Percentiles rank a stretch among this genome's conserved stretches.
phyloP scores from a whole-genome alignment of 2,329 filamentous ascomycete species.

The Hansfordia pulvinata region DNA sequence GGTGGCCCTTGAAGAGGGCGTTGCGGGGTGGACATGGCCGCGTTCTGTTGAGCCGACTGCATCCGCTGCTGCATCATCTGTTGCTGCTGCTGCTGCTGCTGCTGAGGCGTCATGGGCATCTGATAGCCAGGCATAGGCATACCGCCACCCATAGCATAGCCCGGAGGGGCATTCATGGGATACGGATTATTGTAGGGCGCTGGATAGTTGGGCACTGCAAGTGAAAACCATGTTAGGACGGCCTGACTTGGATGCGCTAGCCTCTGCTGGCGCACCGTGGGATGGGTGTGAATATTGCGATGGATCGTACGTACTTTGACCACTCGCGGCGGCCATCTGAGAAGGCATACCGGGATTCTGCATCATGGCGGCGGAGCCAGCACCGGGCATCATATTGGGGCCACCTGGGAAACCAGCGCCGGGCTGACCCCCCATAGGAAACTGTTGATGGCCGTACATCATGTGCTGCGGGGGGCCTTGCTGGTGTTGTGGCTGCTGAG shows the following conservation, averaged over 20 bases:
- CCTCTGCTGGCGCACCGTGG: neutral
- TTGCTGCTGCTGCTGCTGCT: constrained; percentile 14
- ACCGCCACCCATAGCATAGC: constrained; percentile 41
- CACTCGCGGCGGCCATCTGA: constrained; percentile 42
- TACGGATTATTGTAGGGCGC: constrained; percentile 46
- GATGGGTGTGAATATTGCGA: constrained; percentile 1
- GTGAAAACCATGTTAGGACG: constrained; percentile 9
- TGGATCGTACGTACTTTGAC: constrained; percentile 32
- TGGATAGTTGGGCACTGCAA: constrained; percentile 39
- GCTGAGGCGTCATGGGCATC: constrained; percentile 30
- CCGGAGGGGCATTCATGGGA: constrained; percentile 32
- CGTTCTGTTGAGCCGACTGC: constrained; percentile 21
- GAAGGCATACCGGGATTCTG: constrained; percentile 44
- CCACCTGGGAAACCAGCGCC: constrained; percentile 29
- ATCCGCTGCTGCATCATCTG: constrained; percentile 28
- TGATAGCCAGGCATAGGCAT: constrained; percentile 34
- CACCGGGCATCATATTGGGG: constrained; percentile 40
- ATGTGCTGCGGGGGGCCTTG: constrained; percentile 24
- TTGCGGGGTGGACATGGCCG: constrained; percentile 19
- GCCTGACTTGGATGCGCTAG: neutral
- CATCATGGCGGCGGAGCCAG: constrained; percentile 47
- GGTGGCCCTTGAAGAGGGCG: constrained; percentile 22
- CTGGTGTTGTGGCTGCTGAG: constrained; percentile 9
- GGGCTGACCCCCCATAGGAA: constrained; percentile 36
- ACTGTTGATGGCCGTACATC: constrained; percentile 48